Base-by-base conservation (phyloP, 2,329 filamentous ascomycete species). In the Trichoderma sp. region DNA sequence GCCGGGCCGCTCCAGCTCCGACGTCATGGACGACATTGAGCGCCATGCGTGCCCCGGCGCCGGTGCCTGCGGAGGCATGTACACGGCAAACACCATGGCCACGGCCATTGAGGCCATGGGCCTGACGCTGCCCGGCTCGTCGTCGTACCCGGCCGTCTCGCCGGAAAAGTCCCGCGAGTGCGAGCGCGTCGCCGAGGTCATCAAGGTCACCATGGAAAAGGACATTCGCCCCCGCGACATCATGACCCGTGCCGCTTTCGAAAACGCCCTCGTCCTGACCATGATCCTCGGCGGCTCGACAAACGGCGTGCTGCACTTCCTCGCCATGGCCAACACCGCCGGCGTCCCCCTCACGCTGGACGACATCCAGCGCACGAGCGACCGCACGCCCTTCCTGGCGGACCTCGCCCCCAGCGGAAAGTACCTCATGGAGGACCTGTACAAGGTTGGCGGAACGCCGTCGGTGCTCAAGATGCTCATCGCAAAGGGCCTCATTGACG, bases 271-370 rank as follows among this genome's bases (percentile, higher is more conserved):
- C 24, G 91, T 95, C 1, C 88, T 97, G 79, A 96, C 93, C 78
- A 97, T 96, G 92, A 90, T 92, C 3, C 85, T 97, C n/a, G 94
- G 94, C 65, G 94, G 94, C 65, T 93, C 90, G 61, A 97, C 94
- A 67, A 97, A 97, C 78, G 92, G 91, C 39, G 92, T 97, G 3
- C 85, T 97, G 66, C 94, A 97, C 79, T 90, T 96, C 76, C 87
- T 97, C 59, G 94, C 94, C 74, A 97, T 97, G 90, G 94, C 94
- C 51, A 90, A 91, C 76, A 92, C 92, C 0, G 94, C 93, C 43
- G 91, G 90, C 71, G 90, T 97, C 1, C 83, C 86, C 34, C 83
- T 97, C 14, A 91, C 89, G 0, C 83, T 97, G 43, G 92, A 96
- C 77, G 94, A 97, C 78, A 86, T 97, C 75, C 91, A 94, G 78